A percentile compares a stretch with the other conserved stretches of the same genome.
Conservation (phyloP, 257 asterid genomes). For the Penstemon newberryi region DNA sequence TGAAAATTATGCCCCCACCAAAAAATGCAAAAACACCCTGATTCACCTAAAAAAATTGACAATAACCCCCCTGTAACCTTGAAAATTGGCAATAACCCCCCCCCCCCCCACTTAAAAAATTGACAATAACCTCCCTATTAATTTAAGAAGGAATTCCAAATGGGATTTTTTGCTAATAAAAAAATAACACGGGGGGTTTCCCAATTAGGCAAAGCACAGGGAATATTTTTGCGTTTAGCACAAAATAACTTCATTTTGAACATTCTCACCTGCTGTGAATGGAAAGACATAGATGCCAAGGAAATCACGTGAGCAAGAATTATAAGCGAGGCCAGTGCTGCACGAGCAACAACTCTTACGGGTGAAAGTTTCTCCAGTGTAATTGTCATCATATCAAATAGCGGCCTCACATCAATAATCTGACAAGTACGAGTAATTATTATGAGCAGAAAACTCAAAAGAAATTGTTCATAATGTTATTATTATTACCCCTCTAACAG, state of each 20-base stretch:
- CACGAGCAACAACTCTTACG: constrained; percentile 69
- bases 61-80: no score
- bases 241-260: constrained; percentile 1
- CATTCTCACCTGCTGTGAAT: constrained; percentile 65
- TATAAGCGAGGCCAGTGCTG: constrained; percentile 79
- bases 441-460: constrained; percentile 5
- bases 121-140: not conserved
- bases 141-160: no score
- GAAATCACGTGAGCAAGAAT: constrained; percentile 90
- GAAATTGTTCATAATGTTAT: not conserved
- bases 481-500: constrained; percentile 83
- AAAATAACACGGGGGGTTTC: no score
- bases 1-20: no score
- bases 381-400: constrained; percentile 91
- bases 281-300: constrained; percentile 62
- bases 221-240: not conserved
- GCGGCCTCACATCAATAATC: constrained; percentile 79
- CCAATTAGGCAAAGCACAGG: no score
- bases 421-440: constrained; percentile 33
- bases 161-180: no score
- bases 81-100: no score
- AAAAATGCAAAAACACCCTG: no score
- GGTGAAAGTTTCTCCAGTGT: constrained; percentile 90
- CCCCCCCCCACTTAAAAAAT: not conserved
- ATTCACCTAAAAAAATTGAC: no score